Evolutionary conservation across 805 yeast genomes (phyloP), one percentile per base, ranked within the genome.

Genomic region (Candida incommunis): DNA sequence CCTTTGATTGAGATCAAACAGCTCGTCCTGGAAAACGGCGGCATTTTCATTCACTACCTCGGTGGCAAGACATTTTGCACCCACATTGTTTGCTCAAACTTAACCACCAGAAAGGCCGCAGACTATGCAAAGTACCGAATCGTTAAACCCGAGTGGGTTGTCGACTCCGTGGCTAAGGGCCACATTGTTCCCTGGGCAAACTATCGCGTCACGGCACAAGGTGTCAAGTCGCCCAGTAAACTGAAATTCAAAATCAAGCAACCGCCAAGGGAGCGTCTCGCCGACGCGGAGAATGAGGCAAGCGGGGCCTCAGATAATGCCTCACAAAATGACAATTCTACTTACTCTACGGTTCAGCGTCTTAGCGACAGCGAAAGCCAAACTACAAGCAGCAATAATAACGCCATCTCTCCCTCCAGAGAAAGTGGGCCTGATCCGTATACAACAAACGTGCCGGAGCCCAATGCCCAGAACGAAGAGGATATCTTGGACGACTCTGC

Each of bases 131-230:
- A 79, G 49, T 81, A 73, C 58, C 78, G 75, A 51, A 94, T 92
- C 2, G 94, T 87, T 1, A 71, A 61, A 47, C 95, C 96, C 0
- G 70, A 71, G 25, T 90, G 97, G 97, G 70, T 92, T 2, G 66
- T 71, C 0, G 83, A 86, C 20, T 72, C 83, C 44, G 66, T 86
- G 3, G 65, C 67, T 2, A 53, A 58, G 3, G 66, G 70, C 0
- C 63, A 54, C 45, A 48, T 78, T 9, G 59, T 79, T 13, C 77
- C 78, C 40, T 88, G 96, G 96, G 68, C 68, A n/a, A 71, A 74
- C 15, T 90, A 74, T 55, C 65, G 83, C 22, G 54, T 70, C 2
- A 63, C 68, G 3, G 69, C 69, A 31, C 59, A 68, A 23, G 41
- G 34, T 15, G 41, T 21, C 3, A 25, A 25, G 7, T 45, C 22